Evolutionary conservation across 257 asterid species (phyloP), one percentile per base, ranked within the genome.

Genomic region (Gardenia jasminoides): DNA sequence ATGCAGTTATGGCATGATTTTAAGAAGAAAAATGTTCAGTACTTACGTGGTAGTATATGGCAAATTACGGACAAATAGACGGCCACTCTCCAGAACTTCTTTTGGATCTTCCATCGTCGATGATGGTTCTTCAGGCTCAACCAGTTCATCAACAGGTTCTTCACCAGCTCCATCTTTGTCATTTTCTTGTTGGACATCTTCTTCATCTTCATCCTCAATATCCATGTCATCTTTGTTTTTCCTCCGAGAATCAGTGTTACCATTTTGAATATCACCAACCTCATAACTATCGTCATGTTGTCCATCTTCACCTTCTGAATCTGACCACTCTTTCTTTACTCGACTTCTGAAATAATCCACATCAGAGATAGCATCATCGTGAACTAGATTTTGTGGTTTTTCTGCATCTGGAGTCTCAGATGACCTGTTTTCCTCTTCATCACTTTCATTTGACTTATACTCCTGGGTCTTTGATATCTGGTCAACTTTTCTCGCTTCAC

Each of bases 21-120:
- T 17, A 16, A 31, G 79, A 6, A 44, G 62, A 76, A 66, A 43
- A 24, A 67, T 10, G 24, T 11, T 17, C 12, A 1, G n/a, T 16
- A 56, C 89, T 61, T 91, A 95, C 99, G 93, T 91, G 79, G 97
- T 85, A 73, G 93, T 83, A 88, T 90, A 95, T 6, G 99, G 94
- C 78, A 95, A 91, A 82, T 93, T 95, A 72, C 93, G 96, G 80
- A 95, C 80, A 88, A 92, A 93, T 48, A 95, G 89, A 64, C 98
- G 96, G 52, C 90, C 90, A 62, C 90, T 80, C 75, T 91, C 92
- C 46, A 93, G 79, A 85, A 84, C 79, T 73, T 83, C 93, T 74
- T 85, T 88, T 61, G 87, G 82, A 59, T 81, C 88, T 77, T 85
- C 70, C 70, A 75, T 80, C 76, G 87, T 81, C 78, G 90, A 78